Evolutionary conservation across 306 rosid genomes (phyloP).

Genomic region (Castanopsis chinensis): DNA sequence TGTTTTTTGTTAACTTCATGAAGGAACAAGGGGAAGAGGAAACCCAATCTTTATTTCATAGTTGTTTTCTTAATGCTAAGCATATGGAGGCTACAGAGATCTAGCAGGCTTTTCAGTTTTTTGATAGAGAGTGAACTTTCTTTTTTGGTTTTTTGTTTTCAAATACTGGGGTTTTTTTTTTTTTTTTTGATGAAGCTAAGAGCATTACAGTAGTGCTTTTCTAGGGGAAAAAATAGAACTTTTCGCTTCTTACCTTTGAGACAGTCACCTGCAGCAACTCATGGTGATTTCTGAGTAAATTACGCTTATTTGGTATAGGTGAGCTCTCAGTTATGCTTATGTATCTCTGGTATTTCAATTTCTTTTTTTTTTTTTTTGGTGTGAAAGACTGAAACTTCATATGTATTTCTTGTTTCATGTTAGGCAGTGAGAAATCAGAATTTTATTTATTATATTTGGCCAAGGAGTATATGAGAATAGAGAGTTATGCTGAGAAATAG

Average conservation of each 20-base stretch:
- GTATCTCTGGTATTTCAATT: not conserved
- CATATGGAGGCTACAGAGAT: constrained; percentile 44
- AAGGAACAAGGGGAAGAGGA: constrained; percentile 6
- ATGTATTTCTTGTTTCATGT: not conserved
- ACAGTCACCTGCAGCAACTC: not conserved
- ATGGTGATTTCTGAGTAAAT: not conserved
- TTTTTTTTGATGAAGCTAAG: constrained; percentile 3
- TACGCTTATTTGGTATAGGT: constrained; percentile 19
- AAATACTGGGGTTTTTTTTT: not conserved
- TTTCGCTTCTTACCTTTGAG: constrained; percentile 16
- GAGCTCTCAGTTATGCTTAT: constrained; percentile 9
- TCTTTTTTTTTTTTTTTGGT: not conserved
- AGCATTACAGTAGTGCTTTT: constrained; percentile 13
- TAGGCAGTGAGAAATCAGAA: constrained; percentile 11
- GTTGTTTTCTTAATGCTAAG: not conserved
- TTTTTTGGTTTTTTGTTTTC: not conserved
- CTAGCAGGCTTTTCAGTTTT: constrained; percentile 17
- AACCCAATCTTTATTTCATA: not conserved
- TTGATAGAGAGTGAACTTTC: not conserved
- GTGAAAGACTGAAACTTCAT: not conserved
- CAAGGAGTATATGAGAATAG: not conserved
- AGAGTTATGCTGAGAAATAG: constrained; percentile 70
- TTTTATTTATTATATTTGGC: constrained; percentile 11
- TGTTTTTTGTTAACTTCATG: constrained; percentile 17
- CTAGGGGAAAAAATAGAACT: not conserved